Evolutionary conservation across 1,139 yeast species (phyloP), one percentile per base, ranked within the genome.

Genomic region (Debaryomyces sp.): DNA sequence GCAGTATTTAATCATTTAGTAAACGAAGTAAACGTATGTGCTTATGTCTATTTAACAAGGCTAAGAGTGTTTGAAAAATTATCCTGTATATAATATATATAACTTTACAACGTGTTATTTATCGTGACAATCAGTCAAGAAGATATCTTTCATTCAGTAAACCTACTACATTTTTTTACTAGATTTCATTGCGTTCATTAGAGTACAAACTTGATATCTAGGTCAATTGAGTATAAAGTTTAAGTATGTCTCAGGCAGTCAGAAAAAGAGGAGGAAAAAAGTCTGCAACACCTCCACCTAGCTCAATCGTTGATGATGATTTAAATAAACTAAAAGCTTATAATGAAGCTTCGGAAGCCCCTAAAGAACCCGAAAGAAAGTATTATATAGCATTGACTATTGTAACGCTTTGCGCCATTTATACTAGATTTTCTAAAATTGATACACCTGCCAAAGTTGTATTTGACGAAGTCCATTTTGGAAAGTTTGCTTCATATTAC

Each of bases 401-500:
- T 1, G 76, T 90, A 8, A 89, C 97, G 0, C 57, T 73, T 0
- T 56, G 86, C 37, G 96, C 97, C 0, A 80, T 87, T 47, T 72
- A 71, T 37, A 78, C 90, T 5, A 80, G 99, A 55, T 91, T 92
- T 67, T 80, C 80, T 59, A 75, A 79, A 53, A 78, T 94, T 52
- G 78, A 85, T 61, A 77, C 77, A 53, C 99, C 99, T 2, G 74
- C 78, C 51, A 88, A 88, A 64, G 99, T 95, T 48, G 99, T 95
- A 23, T 95, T 95, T 61, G 99, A 95, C 71, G 99, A 95, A 66
- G 99, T 94, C 29, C 99, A 94, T 68, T 94, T 94, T 63, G 99
- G 99, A 40, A 91, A 91, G 64, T 91, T 92, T 69, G 97, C 97
- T 23, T 85, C 96, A 15, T 90, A 89, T 64, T 89, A 89, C 66